phyloP scores from a whole-genome alignment of 768 basidiomycete species.

The Amylocystis lapponica region DNA sequence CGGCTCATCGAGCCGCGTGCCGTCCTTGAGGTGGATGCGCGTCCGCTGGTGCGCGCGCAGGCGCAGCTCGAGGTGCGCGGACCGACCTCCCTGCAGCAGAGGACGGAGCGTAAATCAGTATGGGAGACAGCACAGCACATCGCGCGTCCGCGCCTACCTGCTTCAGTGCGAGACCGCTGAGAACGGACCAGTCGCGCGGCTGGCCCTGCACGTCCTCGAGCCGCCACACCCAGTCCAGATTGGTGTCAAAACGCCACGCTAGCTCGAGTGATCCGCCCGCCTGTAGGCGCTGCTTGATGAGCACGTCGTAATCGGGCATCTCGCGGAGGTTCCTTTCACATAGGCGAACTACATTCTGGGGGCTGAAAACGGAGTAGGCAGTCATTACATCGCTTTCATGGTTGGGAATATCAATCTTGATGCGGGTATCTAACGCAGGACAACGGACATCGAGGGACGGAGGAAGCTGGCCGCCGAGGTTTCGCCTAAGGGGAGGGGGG shows the following conservation, averaged over 20 bases:
- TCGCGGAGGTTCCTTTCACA: constrained; percentile 52
- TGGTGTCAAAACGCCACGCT: constrained; percentile 70
- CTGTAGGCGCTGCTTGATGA: constrained; percentile 48
- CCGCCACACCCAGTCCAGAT: constrained; percentile 84
- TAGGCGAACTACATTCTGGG: constrained; percentile 55
- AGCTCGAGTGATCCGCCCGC: constrained; percentile 61
- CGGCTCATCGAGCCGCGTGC: constrained; percentile 60
- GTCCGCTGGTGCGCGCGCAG: constrained; percentile 63
- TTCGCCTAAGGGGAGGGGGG: constrained; percentile 41
- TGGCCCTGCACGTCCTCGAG: constrained; percentile 60
- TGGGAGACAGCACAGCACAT: constrained; percentile 1
- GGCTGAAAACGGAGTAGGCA: constrained; percentile 48
- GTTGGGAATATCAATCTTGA: constrained; percentile 65
- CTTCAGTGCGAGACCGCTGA: constrained; percentile 69
- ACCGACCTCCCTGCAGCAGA: constrained; percentile 29
- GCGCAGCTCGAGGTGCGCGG: constrained; percentile 67
- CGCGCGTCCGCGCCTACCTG: constrained; percentile 45
- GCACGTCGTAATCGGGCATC: constrained; percentile 54
- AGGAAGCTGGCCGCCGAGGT: constrained; percentile 70
- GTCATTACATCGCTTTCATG: constrained; percentile 33
- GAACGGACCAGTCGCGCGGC: constrained; percentile 60
- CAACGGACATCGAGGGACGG: constrained; percentile 61
- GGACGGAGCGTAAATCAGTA: too few relatives aligned
- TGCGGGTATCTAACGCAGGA: constrained; percentile 58
- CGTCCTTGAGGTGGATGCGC: constrained; percentile 37